These are phyloP conservation scores for Globisporangium acanthophoron DNA, from an alignment of 352 stramenopile genomes.

Conservation along the genomic window DNA sequence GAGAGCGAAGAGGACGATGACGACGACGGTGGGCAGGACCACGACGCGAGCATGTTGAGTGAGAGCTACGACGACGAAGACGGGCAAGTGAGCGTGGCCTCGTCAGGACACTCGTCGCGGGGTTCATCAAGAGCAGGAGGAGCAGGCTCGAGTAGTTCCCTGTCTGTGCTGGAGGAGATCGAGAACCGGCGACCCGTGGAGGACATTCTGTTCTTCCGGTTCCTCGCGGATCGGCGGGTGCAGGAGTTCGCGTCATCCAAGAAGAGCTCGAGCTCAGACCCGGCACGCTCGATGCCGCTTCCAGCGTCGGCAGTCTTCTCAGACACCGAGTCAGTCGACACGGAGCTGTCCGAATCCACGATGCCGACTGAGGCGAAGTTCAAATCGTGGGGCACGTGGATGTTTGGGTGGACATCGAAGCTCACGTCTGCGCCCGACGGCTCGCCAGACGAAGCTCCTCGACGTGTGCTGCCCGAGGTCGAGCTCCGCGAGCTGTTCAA, in stretches of 20 bases:
- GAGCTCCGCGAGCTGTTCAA: conserved; percentile 85
- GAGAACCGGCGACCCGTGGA: conserved; percentile 66
- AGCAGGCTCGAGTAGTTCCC: neutral
- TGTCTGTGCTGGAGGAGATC: conserved; percentile 56
- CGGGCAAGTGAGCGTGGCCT: conserved; percentile 9
- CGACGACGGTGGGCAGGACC: neutral
- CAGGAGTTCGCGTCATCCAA: conserved; percentile 14
- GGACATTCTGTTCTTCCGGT: conserved; percentile 85
- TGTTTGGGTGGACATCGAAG: conserved; percentile 83
- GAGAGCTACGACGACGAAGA: conserved; percentile 6
- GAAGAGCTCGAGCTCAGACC: conserved; percentile 15
- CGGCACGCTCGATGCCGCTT: conserved; percentile 28
- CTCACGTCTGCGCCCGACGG: conserved; percentile 31
- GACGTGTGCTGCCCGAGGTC: conserved; percentile 65
- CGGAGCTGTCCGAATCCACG: conserved; percentile 62
- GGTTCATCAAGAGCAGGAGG: conserved; percentile 2
- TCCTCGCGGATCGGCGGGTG: conserved; percentile 58
- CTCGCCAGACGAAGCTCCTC: conserved; percentile 21
- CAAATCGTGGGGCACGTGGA: conserved; percentile 77
- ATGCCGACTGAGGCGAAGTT: conserved; percentile 70
- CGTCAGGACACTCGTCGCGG: conserved; percentile 1
- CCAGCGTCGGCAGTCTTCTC: conserved; percentile 47
- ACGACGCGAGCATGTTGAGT: conserved; percentile 5
- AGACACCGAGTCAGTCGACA: conserved; percentile 78
- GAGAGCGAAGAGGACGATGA: conserved; percentile 54